Evolutionary conservation across 306 rosid species (phyloP).

Genomic region (Rosa multiflora): DNA sequence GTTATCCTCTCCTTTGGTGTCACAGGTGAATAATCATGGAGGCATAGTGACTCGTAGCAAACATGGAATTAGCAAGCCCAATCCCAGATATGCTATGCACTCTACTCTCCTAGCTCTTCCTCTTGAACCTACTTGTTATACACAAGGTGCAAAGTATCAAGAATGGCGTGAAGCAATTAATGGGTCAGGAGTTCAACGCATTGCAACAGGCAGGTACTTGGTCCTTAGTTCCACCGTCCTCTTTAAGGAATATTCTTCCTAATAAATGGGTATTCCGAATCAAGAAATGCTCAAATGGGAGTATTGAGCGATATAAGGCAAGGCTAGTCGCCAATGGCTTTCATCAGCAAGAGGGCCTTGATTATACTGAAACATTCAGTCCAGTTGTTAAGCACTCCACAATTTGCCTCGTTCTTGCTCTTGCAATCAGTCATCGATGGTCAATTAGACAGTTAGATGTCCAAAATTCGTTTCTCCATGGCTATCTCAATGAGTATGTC

Average conservation of each 20-base stretch:
- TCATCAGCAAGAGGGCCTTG: background rate
- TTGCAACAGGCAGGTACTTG: too few species aligned
- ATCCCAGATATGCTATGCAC: too few species aligned
- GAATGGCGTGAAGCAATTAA: too few species aligned
- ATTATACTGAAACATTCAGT: background rate
- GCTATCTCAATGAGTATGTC: background rate
- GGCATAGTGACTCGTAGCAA: too few species aligned
- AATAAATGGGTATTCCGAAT: background rate
- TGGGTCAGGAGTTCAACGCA: too few species aligned
- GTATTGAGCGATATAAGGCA: background rate
- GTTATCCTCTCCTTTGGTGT: too few species aligned
- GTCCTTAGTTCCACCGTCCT: too few species aligned
- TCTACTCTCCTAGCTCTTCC: too few species aligned
- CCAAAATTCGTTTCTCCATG: background rate
- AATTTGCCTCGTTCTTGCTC: background rate
- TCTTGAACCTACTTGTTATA: too few species aligned
- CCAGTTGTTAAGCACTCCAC: background rate
- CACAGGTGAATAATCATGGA: too few species aligned
- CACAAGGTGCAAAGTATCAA: too few species aligned
- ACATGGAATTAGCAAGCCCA: too few species aligned
- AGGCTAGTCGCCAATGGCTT: background rate
- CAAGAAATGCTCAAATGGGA: background rate
- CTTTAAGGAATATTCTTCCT: background rate
- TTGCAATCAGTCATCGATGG: background rate
- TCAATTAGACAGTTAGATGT: background rate